These are phyloP conservation scores for Hanseniaspora clermontiae DNA, from an alignment of 805 yeast species.

Conservation along the genomic window DNA sequence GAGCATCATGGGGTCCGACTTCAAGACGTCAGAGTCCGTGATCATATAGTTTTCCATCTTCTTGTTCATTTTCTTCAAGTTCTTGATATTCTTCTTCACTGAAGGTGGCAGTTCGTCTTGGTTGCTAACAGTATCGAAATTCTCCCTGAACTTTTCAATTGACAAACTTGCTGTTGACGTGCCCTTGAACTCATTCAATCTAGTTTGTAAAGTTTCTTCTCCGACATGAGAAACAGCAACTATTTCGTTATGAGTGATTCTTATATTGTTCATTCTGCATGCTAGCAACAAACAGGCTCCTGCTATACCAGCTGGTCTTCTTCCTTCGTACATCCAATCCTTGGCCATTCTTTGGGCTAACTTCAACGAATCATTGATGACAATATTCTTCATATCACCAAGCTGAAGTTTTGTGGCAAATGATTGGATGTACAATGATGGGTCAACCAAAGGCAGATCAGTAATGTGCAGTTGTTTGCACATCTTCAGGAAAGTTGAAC, in stretches of 20 bases:
- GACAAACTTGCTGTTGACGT: slow-evolving; percentile 66
- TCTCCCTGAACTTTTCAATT: slow-evolving; percentile 56
- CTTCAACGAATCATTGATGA: slow-evolving; percentile 74
- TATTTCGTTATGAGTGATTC: slow-evolving; percentile 84
- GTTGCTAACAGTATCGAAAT: slow-evolving; percentile 25
- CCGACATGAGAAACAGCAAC: slow-evolving; percentile 94
- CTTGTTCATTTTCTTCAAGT: slow-evolving; percentile 34
- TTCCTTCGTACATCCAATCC: slow-evolving; percentile 94
- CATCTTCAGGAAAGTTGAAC: slow-evolving; percentile 88
- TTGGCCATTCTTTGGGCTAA: slow-evolving; percentile 81
- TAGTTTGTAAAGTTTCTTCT: slow-evolving; percentile 79
- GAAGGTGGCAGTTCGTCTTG: slow-evolving; percentile 67
- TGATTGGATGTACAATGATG: slow-evolving; percentile 84
- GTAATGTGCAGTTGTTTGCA: slow-evolving; percentile 74
- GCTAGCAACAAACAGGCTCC: slow-evolving; percentile 92
- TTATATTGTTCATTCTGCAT: slow-evolving; percentile 88
- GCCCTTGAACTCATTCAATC: slow-evolving; percentile 74
- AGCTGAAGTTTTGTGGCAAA: slow-evolving; percentile 80
- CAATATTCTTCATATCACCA: slow-evolving; percentile 59
- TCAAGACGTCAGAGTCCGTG: slow-evolving; percentile 31
- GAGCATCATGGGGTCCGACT: slow-evolving; percentile 33
- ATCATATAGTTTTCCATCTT: slow-evolving; percentile 24
- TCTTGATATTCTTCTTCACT: slow-evolving; percentile 46
- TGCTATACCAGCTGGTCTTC: slow-evolving; percentile 97
- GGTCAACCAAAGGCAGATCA: slow-evolving; percentile 79